Percentiles rank a stretch among this genome's conserved stretches.
These are phyloP conservation scores for Pyrus betulifolia DNA, from an alignment of 306 rosid species.

Conservation along the genomic window DNA sequence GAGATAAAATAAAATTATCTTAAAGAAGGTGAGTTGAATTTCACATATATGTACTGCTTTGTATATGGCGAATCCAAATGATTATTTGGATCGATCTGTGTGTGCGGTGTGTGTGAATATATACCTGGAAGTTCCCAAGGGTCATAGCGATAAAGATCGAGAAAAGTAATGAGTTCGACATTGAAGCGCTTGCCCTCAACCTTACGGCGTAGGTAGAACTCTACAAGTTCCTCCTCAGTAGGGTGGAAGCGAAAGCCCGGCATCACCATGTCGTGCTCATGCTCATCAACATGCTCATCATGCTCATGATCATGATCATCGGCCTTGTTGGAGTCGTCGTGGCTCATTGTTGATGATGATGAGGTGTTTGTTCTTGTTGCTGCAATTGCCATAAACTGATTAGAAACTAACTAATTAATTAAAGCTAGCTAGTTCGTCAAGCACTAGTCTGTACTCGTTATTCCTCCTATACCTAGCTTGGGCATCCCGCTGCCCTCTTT, in stretches of 20 bases:
- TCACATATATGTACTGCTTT: background rate
- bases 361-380: slow-evolving; percentile 16
- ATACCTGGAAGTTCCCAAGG: slow-evolving; percentile 99
- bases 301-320: background rate
- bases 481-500: slow-evolving; percentile 7
- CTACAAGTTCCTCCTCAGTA: slow-evolving; percentile 90
- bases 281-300: slow-evolving; percentile 31
- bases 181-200: slow-evolving; percentile 99
- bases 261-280: slow-evolving; percentile 93
- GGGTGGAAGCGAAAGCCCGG: slow-evolving; percentile 98
- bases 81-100: background rate
- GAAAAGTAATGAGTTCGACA: slow-evolving; percentile 95
- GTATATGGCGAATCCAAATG: background rate
- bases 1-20: background rate
- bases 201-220: slow-evolving; percentile 99
- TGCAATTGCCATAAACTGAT: slow-evolving; percentile 66
- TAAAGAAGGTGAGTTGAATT: background rate
- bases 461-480: background rate
- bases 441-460: background rate
- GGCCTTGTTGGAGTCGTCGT: slow-evolving; percentile 23
- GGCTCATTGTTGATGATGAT: slow-evolving; percentile 33
- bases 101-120: background rate
- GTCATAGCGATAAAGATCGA: slow-evolving; percentile 99
- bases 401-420: background rate
- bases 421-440: background rate